Base-by-base conservation (phyloP, 208 protist genomes). In the Histomonas meleagridis region DNA sequence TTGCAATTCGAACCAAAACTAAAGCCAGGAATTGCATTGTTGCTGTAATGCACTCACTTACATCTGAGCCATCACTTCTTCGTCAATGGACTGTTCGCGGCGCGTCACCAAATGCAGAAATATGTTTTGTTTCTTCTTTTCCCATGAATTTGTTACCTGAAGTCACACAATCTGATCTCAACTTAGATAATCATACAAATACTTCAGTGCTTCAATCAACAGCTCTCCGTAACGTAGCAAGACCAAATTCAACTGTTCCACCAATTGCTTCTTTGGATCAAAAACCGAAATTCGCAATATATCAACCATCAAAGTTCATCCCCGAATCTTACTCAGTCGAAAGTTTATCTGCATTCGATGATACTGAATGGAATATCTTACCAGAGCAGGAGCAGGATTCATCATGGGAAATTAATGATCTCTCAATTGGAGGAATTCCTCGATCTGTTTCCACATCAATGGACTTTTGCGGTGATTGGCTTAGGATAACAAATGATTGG, bases 111-210 rank as follows among this genome's bases (percentile, higher is more conserved):
- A 40, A 86, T 86, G 46, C 76, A 38, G 76, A 86, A 18, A 51
- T 32, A 57, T 86, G 76, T 35, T 86, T 51, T 86, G 40, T 86
- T 55, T 86, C 76, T 38, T 86, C 76, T 4, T 86, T 86, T 28
- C n/a, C 23, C 7, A 46, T 86, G 3, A 38, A 14, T 55, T 86
- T 86, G 26, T 28, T 86, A 1, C 76, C 76, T 32, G 76, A 86
- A 55, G 46, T 86, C 5, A 86, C 76, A 32, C 40, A 86, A 38
- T 12, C 43, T 57, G 76, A 86, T 16, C 38, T 86, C n/a, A 48
- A 86, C 38, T 38, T 46, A 21, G 76, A 86, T 43, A 32, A 12
- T 55, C 2, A 4, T 55, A 3, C 76, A 55, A 86, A 72, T 43
- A 43, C 1, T 3, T 16, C 21, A 72, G 40, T 72, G 65, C 65